Percentiles rank a stretch among this genome's conserved stretches.
These are phyloP conservation scores for Pythium phragmitis DNA, from an alignment of 352 stramenopile genomes.

Conservation along the genomic window DNA sequence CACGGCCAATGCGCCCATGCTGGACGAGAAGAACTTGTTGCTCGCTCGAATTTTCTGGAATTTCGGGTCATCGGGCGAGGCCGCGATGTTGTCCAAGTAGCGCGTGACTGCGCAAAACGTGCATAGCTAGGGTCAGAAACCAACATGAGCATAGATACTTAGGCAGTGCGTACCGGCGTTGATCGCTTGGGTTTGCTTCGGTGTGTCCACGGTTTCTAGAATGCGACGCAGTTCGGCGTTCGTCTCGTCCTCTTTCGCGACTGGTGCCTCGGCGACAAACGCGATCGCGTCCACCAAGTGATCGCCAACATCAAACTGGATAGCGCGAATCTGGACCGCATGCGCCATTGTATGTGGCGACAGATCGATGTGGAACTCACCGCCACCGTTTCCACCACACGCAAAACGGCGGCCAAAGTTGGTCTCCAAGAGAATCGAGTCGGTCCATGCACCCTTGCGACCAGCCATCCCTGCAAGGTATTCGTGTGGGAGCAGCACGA, in stretches of 20 bases:
- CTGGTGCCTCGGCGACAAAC: slow-evolving; percentile 38
- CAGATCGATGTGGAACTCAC: slow-evolving; percentile 42
- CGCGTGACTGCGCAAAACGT: slow-evolving; percentile 34
- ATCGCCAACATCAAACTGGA: slow-evolving; percentile 62
- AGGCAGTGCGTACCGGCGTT: slow-evolving; percentile 11
- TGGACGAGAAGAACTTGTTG: slow-evolving; percentile 73
- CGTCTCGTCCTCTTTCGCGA: not conserved
- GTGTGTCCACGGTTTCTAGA: not conserved
- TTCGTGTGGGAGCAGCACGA: slow-evolving; percentile 52
- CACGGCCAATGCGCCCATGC: slow-evolving; percentile 31
- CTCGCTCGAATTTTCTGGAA: slow-evolving; percentile 70
- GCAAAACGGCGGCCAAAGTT: slow-evolving; percentile 59
- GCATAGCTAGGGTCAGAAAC: not conserved
- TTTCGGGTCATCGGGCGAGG: slow-evolving; percentile 49
- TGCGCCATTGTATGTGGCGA: slow-evolving; percentile 7
- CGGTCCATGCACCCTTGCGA: slow-evolving; percentile 75
- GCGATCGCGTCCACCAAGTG: slow-evolving; percentile 58
- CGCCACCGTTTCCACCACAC: slow-evolving; percentile 62
- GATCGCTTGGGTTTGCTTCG: slow-evolving; percentile 5
- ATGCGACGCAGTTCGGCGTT: slow-evolving; percentile 7
- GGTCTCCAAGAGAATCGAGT: slow-evolving; percentile 57
- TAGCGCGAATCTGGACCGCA: slow-evolving; percentile 51
- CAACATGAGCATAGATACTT: not conserved
- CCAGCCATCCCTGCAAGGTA: slow-evolving; percentile 47
- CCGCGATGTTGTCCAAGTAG: slow-evolving; percentile 70